Evolutionary conservation across 2,329 filamentous ascomycete genomes (phyloP), one percentile per base, ranked within the genome.

Genomic region (Botrytis deweyae): DNA sequence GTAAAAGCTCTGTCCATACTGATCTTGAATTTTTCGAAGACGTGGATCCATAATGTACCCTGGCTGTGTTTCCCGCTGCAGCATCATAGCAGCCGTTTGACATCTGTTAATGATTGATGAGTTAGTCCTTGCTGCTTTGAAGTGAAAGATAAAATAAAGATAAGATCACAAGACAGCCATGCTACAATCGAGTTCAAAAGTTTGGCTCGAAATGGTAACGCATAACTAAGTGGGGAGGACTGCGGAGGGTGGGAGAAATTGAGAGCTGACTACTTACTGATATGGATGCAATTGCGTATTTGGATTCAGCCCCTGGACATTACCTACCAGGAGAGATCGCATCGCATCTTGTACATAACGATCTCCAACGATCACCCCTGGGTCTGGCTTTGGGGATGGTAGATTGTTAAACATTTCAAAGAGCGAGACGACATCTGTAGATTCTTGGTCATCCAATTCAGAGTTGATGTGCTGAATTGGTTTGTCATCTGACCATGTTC

Each of bases 11-110:
- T 83, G 80, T 0, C 90, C 91, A 6, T 86, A 83, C 44, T 93
- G 92, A 68, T 92, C 91, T 2, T 80, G 79, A 1, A 89, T 84
- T 7, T 83, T 77, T 69, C 90, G 87, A 3, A 97, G 84, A 8
- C 95, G 88, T 16, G 95, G 93, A 81, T 98, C 95, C 14, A 94
- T 83, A 9, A 89, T 84, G 42, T 88, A 84, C 8, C 86, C 86
- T 0, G 92, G 89, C 36, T 90, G 87, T 9, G 87, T 83, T 82
- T 98, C 95, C 71, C 91, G 90, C 80, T 96, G 91, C 29, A 97
- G 83, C 94, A 98, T 98, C 42, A 91, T 81, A 6, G 93, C 93
- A 0, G 92, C 91, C 1, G 94, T 95, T 63, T 91, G 88, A 69
- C 91, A 87, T 81, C 52, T 58, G 14, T 18, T 29, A 18, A 33